Conservation (phyloP, 306 rosid genomes). For the Prunus fruticosa region DNA sequence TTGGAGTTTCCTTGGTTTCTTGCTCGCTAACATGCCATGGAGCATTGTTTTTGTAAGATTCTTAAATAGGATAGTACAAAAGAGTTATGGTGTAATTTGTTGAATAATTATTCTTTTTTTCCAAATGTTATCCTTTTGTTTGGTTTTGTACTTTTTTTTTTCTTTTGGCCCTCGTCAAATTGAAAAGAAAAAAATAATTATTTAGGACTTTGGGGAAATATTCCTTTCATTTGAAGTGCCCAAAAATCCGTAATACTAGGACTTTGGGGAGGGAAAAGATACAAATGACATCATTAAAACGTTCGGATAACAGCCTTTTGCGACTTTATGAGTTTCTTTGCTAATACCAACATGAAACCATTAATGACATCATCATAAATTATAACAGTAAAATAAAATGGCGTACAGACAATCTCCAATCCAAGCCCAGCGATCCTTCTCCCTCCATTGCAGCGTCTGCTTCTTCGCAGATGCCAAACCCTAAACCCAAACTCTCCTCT, state of each 20-base stretch:
- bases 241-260: background rate
- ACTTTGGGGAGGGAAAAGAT: background rate
- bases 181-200: too few relatives aligned
- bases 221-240: background rate
- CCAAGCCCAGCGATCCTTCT: background rate
- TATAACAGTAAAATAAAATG: background rate
- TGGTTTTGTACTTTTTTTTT: too few relatives aligned
- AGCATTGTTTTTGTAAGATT: background rate
- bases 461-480: constrained; percentile 19
- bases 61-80: background rate
- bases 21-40: background rate
- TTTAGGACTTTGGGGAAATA: too few relatives aligned
- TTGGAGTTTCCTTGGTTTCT: background rate
- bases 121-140: too few relatives aligned
- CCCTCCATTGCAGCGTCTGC: background rate
- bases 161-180: too few relatives aligned
- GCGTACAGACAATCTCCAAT: background rate
- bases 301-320: background rate
- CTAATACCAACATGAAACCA: background rate
- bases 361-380: background rate
- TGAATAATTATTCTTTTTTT: too few relatives aligned
- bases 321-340: background rate
- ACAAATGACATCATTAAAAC: background rate
- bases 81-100: background rate
- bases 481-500: background rate